Base-by-base conservation (phyloP, 805 yeast species). In the Candida michaelii region DNA sequence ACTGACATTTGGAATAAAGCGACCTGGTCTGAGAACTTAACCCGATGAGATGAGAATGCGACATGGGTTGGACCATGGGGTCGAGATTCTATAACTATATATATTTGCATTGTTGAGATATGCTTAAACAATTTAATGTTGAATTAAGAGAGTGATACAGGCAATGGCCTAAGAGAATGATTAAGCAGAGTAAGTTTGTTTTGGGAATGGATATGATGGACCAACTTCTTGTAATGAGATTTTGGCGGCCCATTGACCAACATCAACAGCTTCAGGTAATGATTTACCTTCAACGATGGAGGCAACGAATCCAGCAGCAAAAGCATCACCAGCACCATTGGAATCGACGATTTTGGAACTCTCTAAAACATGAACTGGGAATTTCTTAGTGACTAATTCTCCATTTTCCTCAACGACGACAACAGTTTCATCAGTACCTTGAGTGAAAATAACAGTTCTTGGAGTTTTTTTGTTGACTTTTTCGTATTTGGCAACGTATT, bases 261-360 rank as follows among this genome's bases (percentile, higher is more conserved):
- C 78, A 55, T 84, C 88, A 49, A 91, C 76, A 31, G 82, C 73
- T 52, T 76, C 73, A 17, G 69, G 70, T 44, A 89, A 62, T 21
- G 76, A 54, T 63, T 85, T 80, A 51, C 83, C 88, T 65, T 82
- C 71, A 43, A 89, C 95, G 52, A 90, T 71, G 45, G 90, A 93
- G 48, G 96, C 96, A 50, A 89, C 69, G 66, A 91, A 90, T 45
- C 98, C 98, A 58, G 93, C 95, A 43, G 97, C 98, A 62, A 91
- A 91, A 11, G 97, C 97, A 63, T 91, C 97, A 67, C 98, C 98
- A 36, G 98, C 98, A 73, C 99, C 99, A 73, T 91, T 93, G 59
- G 98, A 88, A 74, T 93, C 99, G 45, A 77, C 82, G 47, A 93
- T 77, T 66, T 83, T 75, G 35, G 76, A 67, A 34, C 79, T 55